Conservation (phyloP, 148 eudicot genomes). For the Rhododendron williamsianum region DNA sequence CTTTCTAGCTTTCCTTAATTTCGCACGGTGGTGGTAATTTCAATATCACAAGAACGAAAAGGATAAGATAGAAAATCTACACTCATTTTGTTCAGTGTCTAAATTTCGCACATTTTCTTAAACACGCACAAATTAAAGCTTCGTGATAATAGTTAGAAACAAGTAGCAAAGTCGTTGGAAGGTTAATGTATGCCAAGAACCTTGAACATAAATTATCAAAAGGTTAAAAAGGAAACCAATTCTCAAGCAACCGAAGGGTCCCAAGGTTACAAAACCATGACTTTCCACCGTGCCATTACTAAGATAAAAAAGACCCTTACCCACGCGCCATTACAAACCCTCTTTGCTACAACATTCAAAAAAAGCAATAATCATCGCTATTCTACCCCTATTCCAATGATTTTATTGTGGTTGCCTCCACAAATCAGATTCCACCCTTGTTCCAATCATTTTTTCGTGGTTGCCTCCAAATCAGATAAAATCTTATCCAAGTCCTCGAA, state of each 20-base stretch:
- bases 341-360: not conserved
- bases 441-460: constrained; percentile 8
- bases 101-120: not conserved
- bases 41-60: not conserved
- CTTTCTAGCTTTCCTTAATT: not conserved
- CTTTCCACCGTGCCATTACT: not conserved
- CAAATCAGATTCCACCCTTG: constrained; percentile 18
- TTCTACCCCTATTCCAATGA: constrained; percentile 8
- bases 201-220: not conserved
- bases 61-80: not conserved
- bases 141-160: not conserved
- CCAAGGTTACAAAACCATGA: constrained; percentile 20
- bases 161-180: not conserved
- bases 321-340: not conserved
- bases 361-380: not conserved
- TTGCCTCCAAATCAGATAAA: constrained; percentile 47
- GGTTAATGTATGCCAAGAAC: not conserved
- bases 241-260: not conserved
- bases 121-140: not conserved
- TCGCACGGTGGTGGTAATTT: not conserved
- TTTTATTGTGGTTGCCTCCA: constrained; percentile 25
- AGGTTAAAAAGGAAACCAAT: not conserved
- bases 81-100: not conserved
- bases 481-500: constrained; percentile 54
- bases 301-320: not conserved